Evolutionary conservation across 306 rosid genomes (phyloP).

Genomic region (Quercus glauca): DNA sequence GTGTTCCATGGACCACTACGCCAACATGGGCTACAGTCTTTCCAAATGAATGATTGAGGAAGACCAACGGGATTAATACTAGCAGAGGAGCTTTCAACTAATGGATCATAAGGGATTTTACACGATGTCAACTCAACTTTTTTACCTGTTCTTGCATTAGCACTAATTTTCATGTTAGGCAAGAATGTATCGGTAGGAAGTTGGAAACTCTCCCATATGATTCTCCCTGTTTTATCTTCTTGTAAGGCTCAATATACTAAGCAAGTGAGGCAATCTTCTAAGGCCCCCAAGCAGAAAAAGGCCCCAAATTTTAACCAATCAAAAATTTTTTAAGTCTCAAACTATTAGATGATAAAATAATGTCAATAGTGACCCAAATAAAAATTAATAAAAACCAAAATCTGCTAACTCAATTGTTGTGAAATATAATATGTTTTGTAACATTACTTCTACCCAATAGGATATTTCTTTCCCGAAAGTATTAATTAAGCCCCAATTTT

Average conservation of each 20-base stretch:
- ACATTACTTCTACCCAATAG: too few species aligned
- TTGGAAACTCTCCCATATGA: slow-evolving; percentile 44
- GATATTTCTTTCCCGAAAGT: too few species aligned
- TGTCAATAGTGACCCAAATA: too few species aligned
- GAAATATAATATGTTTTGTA: too few species aligned
- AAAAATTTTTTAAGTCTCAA: too few species aligned
- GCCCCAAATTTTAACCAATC: too few species aligned
- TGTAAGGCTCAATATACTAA: slow-evolving; percentile 2
- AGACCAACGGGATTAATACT: slow-evolving; percentile 26
- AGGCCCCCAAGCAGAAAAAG: too few species aligned
- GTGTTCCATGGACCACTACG: slow-evolving; percentile 57
- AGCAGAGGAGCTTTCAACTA: slow-evolving; percentile 20
- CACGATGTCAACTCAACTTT: slow-evolving; percentile 29
- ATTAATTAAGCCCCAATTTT: too few species aligned
- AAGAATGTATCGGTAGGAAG: slow-evolving; percentile 36
- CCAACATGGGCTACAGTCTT: slow-evolving; percentile 39
- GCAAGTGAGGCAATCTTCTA: too few species aligned
- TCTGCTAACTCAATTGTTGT: too few species aligned
- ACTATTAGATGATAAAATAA: too few species aligned
- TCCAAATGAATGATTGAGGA: slow-evolving; percentile 41
- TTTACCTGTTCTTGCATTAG: slow-evolving; percentile 29
- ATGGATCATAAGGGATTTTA: slow-evolving; percentile 40
- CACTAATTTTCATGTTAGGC: slow-evolving; percentile 27
- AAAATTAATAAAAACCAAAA: too few species aligned
- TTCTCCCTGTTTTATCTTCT: slow-evolving; percentile 8